phyloP scores from a whole-genome alignment of 495 filamentous ascomycete species.

The Talaromyces borbonicus region DNA sequence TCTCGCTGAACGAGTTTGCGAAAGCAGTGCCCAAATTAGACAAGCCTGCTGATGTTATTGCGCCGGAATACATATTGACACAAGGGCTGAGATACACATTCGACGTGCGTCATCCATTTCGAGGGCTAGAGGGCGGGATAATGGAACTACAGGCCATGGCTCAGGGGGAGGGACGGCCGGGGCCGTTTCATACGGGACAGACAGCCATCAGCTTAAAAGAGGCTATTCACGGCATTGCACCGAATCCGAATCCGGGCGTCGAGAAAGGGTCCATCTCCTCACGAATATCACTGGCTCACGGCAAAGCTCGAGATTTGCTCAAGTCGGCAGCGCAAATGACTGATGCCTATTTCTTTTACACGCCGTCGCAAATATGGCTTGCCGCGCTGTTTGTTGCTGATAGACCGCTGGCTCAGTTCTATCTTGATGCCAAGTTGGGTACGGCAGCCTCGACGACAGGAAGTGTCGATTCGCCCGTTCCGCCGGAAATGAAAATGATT shows the following conservation, averaged over 20 bases:
- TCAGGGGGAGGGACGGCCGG: conserved; percentile 36
- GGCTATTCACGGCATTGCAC: conserved; percentile 18
- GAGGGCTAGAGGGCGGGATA: conserved; percentile 71
- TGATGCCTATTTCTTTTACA: conserved; percentile 93
- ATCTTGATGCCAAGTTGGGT: conserved; percentile 63
- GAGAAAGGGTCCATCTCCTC: conserved; percentile 19
- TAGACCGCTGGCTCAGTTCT: conserved; percentile 55
- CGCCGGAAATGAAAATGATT: conserved; percentile 24
- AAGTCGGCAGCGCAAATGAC: conserved; percentile 75
- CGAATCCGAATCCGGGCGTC: conserved; percentile 15
- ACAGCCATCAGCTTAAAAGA: conserved; percentile 29
- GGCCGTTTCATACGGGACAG: conserved; percentile 24
- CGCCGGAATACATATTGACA: conserved; percentile 82
- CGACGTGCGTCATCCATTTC: conserved; percentile 84
- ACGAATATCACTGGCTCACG: conserved; percentile 59
- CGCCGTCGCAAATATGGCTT: conserved; percentile 88
- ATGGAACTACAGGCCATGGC: conserved; percentile 70
- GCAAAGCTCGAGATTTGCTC: conserved; percentile 57
- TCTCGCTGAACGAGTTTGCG: conserved; percentile 56
- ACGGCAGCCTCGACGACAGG: not conserved
- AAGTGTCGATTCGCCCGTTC: conserved; percentile 12
- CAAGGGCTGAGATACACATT: conserved; percentile 92
- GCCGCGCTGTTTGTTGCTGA: conserved; percentile 69
- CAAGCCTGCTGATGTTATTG: conserved; percentile 63
- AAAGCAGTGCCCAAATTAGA: conserved; percentile 53